Conservation (phyloP, 306 rosid genomes). For the Cicer yamashitae region DNA sequence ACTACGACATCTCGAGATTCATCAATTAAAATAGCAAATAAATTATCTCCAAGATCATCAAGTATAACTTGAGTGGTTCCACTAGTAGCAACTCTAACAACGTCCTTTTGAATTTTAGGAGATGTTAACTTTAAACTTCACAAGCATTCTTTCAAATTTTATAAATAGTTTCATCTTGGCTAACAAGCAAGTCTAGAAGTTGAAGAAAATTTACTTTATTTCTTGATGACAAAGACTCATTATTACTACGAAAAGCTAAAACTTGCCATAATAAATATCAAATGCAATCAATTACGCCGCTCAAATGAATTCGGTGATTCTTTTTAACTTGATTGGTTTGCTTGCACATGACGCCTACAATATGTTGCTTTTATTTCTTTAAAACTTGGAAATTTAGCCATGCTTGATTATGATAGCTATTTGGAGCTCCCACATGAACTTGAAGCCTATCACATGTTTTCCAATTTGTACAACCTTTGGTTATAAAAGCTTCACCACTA, state of each 20-base stretch:
- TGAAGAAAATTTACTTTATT: background rate
- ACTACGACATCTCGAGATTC: background rate
- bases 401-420: constrained; percentile 15
- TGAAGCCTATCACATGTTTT: background rate
- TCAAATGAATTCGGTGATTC: background rate
- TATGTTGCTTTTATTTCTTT: constrained; percentile 6
- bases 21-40: constrained; percentile 7
- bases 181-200: background rate
- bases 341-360: background rate
- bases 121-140: background rate
- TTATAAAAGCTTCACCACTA: background rate
- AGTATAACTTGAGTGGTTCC: too few relatives aligned
- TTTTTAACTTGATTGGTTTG: background rate
- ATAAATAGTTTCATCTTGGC: background rate
- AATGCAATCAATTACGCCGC: background rate
- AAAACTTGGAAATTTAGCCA: background rate
- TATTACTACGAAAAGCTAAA: background rate
- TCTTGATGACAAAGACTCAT: background rate
- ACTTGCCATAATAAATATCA: background rate
- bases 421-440: background rate
- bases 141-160: background rate
- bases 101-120: background rate
- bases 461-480: background rate
- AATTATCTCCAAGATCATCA: background rate
- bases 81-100: too few relatives aligned